These are phyloP conservation scores for Penicillium paxilli DNA, from an alignment of 495 filamentous ascomycete genomes.

Conservation along the genomic window DNA sequence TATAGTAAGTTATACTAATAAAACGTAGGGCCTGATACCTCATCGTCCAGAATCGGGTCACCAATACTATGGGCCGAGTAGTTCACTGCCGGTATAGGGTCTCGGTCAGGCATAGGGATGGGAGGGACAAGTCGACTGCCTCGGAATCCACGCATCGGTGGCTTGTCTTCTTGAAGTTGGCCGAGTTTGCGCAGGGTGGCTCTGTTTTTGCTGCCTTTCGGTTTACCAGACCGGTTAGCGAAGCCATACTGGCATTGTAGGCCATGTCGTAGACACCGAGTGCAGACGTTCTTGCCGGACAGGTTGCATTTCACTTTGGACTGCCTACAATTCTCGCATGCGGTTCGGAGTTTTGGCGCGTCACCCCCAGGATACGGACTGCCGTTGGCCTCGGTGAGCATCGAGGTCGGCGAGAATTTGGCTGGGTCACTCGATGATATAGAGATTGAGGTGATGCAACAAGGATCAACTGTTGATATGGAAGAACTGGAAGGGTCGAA, in stretches of 20 bases:
- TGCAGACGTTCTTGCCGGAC: conserved; percentile 41
- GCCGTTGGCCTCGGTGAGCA: conserved; percentile 36
- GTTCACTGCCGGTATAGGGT: conserved; percentile 7
- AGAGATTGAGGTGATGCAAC: not conserved
- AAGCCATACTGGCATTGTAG: conserved; percentile 45
- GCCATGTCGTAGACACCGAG: conserved; percentile 46
- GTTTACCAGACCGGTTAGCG: conserved; percentile 48
- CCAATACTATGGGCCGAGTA: conserved; percentile 12
- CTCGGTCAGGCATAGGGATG: conserved; percentile 13
- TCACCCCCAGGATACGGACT: conserved; percentile 24
- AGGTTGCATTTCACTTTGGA: conserved; percentile 51
- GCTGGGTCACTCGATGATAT: not conserved
- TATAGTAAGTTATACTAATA: not conserved
- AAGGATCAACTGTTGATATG: conserved; percentile 1
- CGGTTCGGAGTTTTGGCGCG: conserved; percentile 42
- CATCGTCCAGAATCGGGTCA: conserved; percentile 21
- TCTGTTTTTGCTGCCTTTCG: conserved; percentile 49
- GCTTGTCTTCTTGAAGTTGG: conserved; percentile 38
- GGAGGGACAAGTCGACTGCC: conserved; percentile 17
- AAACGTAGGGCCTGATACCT: conserved; percentile 18
- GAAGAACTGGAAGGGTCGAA: not conserved
- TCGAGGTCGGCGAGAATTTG: conserved; percentile 11
- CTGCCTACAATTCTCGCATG: conserved; percentile 49
- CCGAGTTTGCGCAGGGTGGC: conserved; percentile 45
- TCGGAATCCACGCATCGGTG: conserved; percentile 22